Conservation (phyloP, 345 rosid genomes). For the Brassica carinata region DNA sequence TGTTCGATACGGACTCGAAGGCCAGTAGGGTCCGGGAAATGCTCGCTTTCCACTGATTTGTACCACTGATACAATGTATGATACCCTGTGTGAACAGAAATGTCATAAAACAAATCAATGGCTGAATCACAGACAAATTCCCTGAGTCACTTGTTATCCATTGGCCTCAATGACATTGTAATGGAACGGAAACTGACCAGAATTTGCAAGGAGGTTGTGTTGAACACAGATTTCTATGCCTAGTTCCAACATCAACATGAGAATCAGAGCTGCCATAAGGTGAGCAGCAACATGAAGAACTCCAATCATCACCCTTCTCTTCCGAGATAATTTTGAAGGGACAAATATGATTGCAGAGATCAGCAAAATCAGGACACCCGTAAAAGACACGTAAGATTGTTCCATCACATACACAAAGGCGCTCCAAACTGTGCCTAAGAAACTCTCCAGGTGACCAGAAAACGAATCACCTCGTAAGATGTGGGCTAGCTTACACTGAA, state of each 20-base stretch:
- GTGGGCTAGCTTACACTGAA: constrained; percentile 91
- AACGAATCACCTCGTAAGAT: constrained; percentile 84
- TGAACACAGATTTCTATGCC: constrained; percentile 90
- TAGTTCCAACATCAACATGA: constrained; percentile 89
- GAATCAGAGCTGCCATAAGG: constrained; percentile 84
- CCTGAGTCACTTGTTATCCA: neutral
- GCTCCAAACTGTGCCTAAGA: constrained; percentile 80
- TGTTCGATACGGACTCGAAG: constrained; percentile 95
- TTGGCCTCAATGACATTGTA: neutral
- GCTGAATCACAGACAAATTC: neutral
- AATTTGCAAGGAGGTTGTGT: constrained; percentile 91
- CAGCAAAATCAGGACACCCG: constrained; percentile 69
- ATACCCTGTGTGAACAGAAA: constrained; percentile 60
- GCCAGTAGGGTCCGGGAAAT: constrained; percentile 98
- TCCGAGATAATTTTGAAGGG: constrained; percentile 81
- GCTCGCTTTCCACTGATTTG: constrained; percentile 86
- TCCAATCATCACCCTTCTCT: constrained; percentile 76
- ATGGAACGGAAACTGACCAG: constrained; percentile 54
- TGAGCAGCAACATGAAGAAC: constrained; percentile 89
- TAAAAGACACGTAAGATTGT: constrained; percentile 76
- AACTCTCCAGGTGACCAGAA: constrained; percentile 81
- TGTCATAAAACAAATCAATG: constrained; percentile 1
- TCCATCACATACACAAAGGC: constrained; percentile 69
- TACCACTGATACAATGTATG: constrained; percentile 97
- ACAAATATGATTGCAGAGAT: constrained; percentile 71